A percentile compares a stretch with the other conserved stretches of the same genome.
These are phyloP conservation scores for Botryotinia convoluta DNA, from an alignment of 2,329 filamentous ascomycete genomes.

Conservation along the genomic window DNA sequence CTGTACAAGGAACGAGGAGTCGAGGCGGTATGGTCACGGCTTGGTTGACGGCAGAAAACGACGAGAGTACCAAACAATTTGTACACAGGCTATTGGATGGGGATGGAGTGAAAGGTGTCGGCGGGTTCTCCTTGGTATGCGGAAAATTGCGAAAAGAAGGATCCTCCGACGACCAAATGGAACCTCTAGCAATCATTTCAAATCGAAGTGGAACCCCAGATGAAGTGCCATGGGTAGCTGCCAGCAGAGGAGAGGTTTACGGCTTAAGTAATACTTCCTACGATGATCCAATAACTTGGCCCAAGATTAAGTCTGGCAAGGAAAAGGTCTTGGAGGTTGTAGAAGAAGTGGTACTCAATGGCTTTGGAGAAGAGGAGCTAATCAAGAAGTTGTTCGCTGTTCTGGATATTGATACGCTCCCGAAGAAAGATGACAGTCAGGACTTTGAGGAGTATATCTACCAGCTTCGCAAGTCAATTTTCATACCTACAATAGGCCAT, in stretches of 20 bases:
- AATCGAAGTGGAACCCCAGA: conserved; percentile 55
- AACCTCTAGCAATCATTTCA: conserved; percentile 59
- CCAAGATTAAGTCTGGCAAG: conserved; percentile 55
- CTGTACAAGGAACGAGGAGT: conserved; percentile 54
- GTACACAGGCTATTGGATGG: conserved; percentile 52
- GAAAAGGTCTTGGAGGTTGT: conserved; percentile 41
- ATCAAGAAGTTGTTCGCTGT: conserved; percentile 52
- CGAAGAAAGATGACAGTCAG: conserved; percentile 33
- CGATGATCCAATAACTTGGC: conserved; percentile 54
- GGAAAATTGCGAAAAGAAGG: conserved; percentile 51
- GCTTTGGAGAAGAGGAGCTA: conserved; percentile 47
- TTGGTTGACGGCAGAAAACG: conserved; percentile 53
- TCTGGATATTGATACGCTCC: conserved; percentile 57
- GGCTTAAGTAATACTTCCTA: conserved; percentile 63
- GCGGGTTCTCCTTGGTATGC: conserved; percentile 66
- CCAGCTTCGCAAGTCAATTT: conserved; percentile 58
- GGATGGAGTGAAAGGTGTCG: conserved; percentile 56
- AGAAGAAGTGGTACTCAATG: conserved; percentile 42
- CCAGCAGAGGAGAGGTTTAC: conserved; percentile 51
- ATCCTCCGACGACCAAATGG: conserved; percentile 34
- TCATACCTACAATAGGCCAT: conserved; percentile 57
- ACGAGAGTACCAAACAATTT: conserved; percentile 50
- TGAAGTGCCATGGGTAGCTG: conserved; percentile 57
- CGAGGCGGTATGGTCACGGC: conserved; percentile 63
- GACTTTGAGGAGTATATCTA: conserved; percentile 54